phyloP scores from a whole-genome alignment of 768 basidiomycete genomes.

The Omphalotus guepiniiformis region DNA sequence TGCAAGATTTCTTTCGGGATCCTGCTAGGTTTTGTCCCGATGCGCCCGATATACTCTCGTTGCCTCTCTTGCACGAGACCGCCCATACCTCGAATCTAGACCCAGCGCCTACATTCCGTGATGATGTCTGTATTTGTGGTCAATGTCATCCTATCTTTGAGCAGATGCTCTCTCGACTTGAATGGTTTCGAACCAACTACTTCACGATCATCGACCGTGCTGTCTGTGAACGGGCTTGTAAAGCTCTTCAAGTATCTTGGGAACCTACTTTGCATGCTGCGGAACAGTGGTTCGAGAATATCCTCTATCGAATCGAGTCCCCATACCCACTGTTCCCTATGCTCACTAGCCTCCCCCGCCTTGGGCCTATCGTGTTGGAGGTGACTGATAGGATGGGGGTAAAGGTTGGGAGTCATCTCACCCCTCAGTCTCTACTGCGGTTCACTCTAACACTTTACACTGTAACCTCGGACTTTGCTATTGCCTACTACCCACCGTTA shows the following conservation, averaged over 20 bases:
- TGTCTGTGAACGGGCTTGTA: background rate
- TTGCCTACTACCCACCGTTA: background rate
- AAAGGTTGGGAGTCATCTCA: background rate
- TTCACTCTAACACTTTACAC: conserved; percentile 3
- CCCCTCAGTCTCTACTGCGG: background rate
- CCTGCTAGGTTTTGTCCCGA: conserved; percentile 9
- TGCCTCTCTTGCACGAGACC: background rate
- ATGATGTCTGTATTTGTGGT: conserved; percentile 9
- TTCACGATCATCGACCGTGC: background rate
- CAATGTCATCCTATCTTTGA: conserved; percentile 3
- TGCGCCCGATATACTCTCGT: conserved; percentile 9
- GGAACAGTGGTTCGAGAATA: conserved; percentile 8
- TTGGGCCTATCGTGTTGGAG: conserved; percentile 6
- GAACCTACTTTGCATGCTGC: conserved; percentile 2
- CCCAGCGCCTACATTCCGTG: background rate
- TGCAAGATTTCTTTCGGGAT: conserved; percentile 4
- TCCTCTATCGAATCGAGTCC: conserved; percentile 4
- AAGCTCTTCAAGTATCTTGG: conserved; percentile 3
- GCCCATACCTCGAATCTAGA: background rate
- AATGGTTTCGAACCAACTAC: conserved; percentile 7
- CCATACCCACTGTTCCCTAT: conserved; percentile 2
- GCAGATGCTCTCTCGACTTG: background rate
- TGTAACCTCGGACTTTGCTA: background rate
- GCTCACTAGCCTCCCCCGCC: background rate
- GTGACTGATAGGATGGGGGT: conserved; percentile 2